Conservation (phyloP, 2,329 filamentous ascomycete genomes). For the Aurifilum marmelostoma region DNA sequence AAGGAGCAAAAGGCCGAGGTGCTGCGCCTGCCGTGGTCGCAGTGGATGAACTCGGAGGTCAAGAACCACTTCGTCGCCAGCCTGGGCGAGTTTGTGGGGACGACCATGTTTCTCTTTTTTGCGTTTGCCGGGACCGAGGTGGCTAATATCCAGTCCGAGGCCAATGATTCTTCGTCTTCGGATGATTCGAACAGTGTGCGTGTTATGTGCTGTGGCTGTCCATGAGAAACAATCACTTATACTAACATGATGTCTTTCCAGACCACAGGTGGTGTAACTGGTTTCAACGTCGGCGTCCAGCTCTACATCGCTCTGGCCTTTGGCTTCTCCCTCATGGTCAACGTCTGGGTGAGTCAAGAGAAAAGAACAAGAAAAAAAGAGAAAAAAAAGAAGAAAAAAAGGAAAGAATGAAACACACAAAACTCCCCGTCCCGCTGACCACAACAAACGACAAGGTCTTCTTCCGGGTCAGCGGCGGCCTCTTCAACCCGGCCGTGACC, state of each 20-base stretch:
- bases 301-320: conserved; percentile 47
- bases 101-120: conserved; percentile 49
- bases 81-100: conserved; percentile 47
- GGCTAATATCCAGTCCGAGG: conserved; percentile 32
- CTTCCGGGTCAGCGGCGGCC: conserved; percentile 49
- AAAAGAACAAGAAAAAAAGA: neutral
- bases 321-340: conserved; percentile 50
- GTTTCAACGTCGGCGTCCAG: conserved; percentile 24
- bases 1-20: conserved; percentile 47
- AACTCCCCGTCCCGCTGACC: neutral
- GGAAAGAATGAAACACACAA: no score
- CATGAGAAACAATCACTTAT: no score
- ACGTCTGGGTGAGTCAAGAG: conserved; percentile 44
- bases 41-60: conserved; percentile 51
- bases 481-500: conserved; percentile 50
- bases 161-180: conserved; percentile 28
- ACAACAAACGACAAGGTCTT: conserved; percentile 38
- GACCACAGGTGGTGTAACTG: conserved; percentile 38
- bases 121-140: conserved; percentile 41
- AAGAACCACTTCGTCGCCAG: conserved; percentile 49
- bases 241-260: neutral
- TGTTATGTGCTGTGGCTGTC: neutral
- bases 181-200: conserved; percentile 36
- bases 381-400: neutral
- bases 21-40: conserved; percentile 47